A percentile compares a stretch with the other conserved stretches of the same genome.
Evolutionary conservation across 164 flowering plant species (phyloP).

Genomic region (Tetrastigma voinierianum): DNA sequence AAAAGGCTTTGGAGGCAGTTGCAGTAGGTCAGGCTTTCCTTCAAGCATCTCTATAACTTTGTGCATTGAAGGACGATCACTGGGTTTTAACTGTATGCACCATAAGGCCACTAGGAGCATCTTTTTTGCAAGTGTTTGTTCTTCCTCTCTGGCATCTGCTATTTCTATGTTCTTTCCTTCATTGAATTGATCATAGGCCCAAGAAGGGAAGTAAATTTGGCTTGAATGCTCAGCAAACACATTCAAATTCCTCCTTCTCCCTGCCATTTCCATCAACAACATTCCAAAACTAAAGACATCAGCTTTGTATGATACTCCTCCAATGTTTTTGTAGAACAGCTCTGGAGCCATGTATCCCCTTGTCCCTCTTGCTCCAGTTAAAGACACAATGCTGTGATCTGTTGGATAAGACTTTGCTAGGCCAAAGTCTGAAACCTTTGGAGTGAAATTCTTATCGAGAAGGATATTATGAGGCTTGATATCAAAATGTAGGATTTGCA

Average conservation of each 20-base stretch:
- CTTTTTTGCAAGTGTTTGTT: background rate
- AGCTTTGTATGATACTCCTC: constrained; percentile 17
- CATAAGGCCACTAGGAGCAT: constrained; percentile 12
- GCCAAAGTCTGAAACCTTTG: constrained; percentile 22
- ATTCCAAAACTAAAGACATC: constrained; percentile 20
- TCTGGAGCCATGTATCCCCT: constrained; percentile 19
- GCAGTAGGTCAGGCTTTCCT: background rate
- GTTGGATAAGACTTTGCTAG: constrained; percentile 9
- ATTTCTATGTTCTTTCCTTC: constrained; percentile 2
- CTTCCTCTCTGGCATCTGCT: constrained; percentile 10
- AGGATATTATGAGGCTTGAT: constrained; percentile 21
- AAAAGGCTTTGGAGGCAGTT: constrained; percentile 1
- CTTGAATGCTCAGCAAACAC: constrained; percentile 1
- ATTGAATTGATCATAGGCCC: constrained; percentile 1
- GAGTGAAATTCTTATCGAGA: constrained; percentile 15
- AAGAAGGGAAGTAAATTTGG: constrained; percentile 2
- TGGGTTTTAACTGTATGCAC: constrained; percentile 19
- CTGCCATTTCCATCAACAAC: constrained; percentile 14
- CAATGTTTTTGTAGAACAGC: constrained; percentile 17
- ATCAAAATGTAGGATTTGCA: constrained; percentile 21
- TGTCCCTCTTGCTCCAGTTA: constrained; percentile 19
- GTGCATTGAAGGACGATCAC: constrained; percentile 15
- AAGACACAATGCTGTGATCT: constrained; percentile 11
- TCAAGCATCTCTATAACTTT: constrained; percentile 13
- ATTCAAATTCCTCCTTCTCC: constrained; percentile 6